Percentiles rank a stretch among this genome's conserved stretches.
Conservation (phyloP, 495 filamentous ascomycete genomes). For the Pyrenula massariospora region DNA sequence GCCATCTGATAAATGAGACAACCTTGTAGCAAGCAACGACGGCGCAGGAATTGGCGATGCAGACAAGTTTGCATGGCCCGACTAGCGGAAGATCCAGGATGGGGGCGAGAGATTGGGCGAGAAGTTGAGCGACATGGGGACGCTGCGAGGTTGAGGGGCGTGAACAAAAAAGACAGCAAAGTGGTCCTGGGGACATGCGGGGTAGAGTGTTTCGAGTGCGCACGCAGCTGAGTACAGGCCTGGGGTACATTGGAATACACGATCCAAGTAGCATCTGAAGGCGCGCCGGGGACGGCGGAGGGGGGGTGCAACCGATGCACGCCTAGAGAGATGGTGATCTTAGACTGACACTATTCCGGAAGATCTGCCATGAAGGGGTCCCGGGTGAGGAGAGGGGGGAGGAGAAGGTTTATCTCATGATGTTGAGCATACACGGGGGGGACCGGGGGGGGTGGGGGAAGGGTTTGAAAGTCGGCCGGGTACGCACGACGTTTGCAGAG, state of each 20-base stretch:
- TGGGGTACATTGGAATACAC: background rate
- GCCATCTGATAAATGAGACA: background rate
- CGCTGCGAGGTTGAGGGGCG: no score
- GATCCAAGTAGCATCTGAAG: background rate
- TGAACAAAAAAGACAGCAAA: no score
- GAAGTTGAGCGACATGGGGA: background rate
- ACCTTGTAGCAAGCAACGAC: background rate
- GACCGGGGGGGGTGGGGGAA: background rate
- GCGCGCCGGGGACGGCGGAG: background rate
- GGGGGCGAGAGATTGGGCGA: background rate
- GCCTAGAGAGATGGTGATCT: background rate
- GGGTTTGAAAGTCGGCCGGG: no score
- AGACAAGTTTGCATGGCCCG: background rate
- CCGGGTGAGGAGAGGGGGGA: background rate
- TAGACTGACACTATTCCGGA: no score
- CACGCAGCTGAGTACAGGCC: background rate
- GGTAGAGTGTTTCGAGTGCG: background rate
- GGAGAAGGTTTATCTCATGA: background rate
- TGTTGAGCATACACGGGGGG: background rate
- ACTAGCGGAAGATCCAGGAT: background rate
- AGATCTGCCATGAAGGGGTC: background rate
- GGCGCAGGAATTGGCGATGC: background rate
- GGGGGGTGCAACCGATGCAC: background rate
- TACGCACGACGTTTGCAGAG: no score
- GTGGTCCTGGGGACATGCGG: background rate